Conservation (phyloP, 2,329 filamentous ascomycete genomes). For the Paecilomyces sp. region DNA sequence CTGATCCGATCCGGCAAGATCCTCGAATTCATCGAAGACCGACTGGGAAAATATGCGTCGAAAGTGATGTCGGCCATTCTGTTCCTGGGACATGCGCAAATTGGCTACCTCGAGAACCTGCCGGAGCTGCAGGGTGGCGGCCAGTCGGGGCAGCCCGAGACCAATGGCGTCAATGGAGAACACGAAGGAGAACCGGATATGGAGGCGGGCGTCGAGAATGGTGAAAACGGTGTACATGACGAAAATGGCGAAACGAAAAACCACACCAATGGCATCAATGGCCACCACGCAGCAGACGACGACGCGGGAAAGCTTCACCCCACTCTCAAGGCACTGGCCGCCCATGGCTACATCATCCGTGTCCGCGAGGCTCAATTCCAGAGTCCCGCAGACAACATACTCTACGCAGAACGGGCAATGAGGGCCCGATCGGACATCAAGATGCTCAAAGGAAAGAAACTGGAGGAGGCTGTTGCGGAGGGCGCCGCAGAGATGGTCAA, state of each 20-base stretch:
- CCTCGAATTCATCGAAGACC: slow-evolving; percentile 63
- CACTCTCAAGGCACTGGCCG: slow-evolving; percentile 32
- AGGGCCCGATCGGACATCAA: slow-evolving; percentile 22
- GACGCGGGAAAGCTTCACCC: slow-evolving; percentile 23
- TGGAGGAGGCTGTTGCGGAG: slow-evolving; percentile 24
- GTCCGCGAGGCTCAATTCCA: slow-evolving; percentile 35
- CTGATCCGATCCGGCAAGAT: slow-evolving; percentile 77
- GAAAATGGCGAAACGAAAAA: slow-evolving; percentile 22
- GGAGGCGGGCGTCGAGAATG: slow-evolving; percentile 12
- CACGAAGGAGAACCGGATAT: slow-evolving; percentile 14
- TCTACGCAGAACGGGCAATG: slow-evolving; percentile 30
- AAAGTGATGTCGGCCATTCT: slow-evolving; percentile 69
- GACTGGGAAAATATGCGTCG: slow-evolving; percentile 67
- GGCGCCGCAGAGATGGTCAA: slow-evolving; percentile 21
- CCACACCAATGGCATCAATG: slow-evolving; percentile 14
- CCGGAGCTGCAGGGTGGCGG: slow-evolving; percentile 20
- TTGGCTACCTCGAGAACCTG: slow-evolving; percentile 38
- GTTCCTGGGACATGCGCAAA: slow-evolving; percentile 65
- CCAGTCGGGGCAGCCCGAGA: slow-evolving; percentile 9
- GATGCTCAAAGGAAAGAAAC: slow-evolving; percentile 31
- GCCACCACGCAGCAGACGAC: slow-evolving; percentile 13
- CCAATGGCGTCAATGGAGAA: slow-evolving; percentile 17
- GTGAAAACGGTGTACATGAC: slow-evolving; percentile 32
- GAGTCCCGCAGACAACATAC: slow-evolving; percentile 30
- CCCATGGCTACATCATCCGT: slow-evolving; percentile 34